Evolutionary conservation across 2,329 filamentous ascomycete genomes (phyloP).

Genomic region (Trichoderma sp.): DNA sequence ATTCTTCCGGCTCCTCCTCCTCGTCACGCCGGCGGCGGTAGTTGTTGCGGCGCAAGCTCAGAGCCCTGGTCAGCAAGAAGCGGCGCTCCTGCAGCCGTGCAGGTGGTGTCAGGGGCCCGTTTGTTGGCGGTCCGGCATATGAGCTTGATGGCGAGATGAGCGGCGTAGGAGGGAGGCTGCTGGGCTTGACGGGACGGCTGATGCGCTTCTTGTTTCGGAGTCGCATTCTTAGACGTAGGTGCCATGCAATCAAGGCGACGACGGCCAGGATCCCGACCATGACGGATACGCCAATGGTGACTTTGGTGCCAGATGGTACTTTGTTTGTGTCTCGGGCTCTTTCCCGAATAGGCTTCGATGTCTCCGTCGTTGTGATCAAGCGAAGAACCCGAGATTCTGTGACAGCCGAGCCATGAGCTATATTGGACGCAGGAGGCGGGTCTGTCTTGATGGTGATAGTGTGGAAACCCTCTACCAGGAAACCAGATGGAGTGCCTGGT

Average conservation of each 20-base stretch:
- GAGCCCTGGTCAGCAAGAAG: slow-evolving; percentile 41
- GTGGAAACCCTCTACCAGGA: slow-evolving; percentile 11
- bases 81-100: slow-evolving; percentile 52
- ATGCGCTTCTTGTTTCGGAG: slow-evolving; percentile 9
- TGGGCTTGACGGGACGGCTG: slow-evolving; percentile 31
- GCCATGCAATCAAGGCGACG: slow-evolving; percentile 42
- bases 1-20: background rate
- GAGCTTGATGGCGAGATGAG: slow-evolving; percentile 46
- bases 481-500: background rate
- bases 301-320: slow-evolving; percentile 47
- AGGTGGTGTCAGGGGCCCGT: slow-evolving; percentile 47
- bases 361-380: slow-evolving; percentile 29
- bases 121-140: slow-evolving; percentile 29
- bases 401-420: too few relatives aligned
- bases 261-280: slow-evolving; percentile 45
- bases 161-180: slow-evolving; percentile 41
- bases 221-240: slow-evolving; percentile 39
- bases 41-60: slow-evolving; percentile 17
- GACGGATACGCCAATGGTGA: slow-evolving; percentile 50
- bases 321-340: slow-evolving; percentile 2
- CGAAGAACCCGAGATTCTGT: slow-evolving; percentile 29
- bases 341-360: background rate
- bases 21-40: background rate
- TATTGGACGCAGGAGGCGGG: background rate
- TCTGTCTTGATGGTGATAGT: background rate